Percentiles rank a stretch among this genome's conserved stretches.
These are phyloP conservation scores for Multifurca ochricompacta DNA, from an alignment of 768 basidiomycete genomes.

Conservation along the genomic window DNA sequence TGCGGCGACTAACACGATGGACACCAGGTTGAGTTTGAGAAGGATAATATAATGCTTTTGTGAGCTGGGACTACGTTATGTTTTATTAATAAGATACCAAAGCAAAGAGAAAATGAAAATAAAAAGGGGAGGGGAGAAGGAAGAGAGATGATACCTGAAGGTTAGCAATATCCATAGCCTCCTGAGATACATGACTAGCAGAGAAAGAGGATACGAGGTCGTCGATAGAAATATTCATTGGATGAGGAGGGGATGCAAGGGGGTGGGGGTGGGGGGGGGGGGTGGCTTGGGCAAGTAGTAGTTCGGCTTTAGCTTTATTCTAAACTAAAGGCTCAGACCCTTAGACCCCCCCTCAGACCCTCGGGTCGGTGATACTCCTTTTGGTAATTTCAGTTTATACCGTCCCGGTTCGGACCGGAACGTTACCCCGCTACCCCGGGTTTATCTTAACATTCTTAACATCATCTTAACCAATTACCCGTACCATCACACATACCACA, in stretches of 20 bases:
- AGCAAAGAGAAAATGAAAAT: not conserved
- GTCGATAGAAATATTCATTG: slow-evolving; percentile 42
- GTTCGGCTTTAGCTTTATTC: slow-evolving; percentile 2
- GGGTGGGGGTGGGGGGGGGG: not conserved
- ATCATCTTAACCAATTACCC: too few species aligned
- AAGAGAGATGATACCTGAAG: slow-evolving; percentile 35
- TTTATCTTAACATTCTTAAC: too few species aligned
- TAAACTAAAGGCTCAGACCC: too few species aligned
- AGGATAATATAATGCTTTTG: slow-evolving; percentile 36
- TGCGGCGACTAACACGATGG: slow-evolving; percentile 27
- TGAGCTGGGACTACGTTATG: slow-evolving; percentile 35
- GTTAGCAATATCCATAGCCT: slow-evolving; percentile 42
- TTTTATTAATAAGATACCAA: not conserved
- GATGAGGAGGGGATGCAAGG: not conserved
- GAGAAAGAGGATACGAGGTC: slow-evolving; percentile 44
- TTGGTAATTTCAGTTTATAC: not conserved
- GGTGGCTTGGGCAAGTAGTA: not conserved
- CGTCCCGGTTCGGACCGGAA: not conserved
- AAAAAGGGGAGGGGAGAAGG: slow-evolving; percentile 20
- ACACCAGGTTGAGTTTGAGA: slow-evolving; percentile 22
- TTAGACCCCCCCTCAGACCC: not conserved
- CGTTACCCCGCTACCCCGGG: not conserved
- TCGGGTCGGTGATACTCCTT: not conserved
- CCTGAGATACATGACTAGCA: slow-evolving; percentile 44
- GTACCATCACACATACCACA: too few species aligned